A percentile compares a stretch with the other conserved stretches of the same genome.
Evolutionary conservation across 2,329 filamentous ascomycete species (phyloP).

Genomic region (Cordyceps militaris): DNA sequence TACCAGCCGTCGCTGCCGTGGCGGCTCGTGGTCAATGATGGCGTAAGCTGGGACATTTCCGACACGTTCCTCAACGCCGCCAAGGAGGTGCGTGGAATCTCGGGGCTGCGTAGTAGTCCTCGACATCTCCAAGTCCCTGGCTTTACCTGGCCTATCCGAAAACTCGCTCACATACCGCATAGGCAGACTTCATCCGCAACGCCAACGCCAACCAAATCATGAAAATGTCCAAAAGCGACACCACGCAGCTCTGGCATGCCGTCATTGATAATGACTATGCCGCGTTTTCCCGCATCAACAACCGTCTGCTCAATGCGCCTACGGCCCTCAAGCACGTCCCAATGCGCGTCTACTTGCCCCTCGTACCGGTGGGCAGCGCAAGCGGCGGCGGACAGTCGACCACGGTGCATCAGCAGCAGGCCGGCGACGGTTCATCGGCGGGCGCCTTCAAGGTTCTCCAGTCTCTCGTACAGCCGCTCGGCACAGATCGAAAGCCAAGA

Average conservation of each 20-base stretch:
- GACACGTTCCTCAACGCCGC: conserved; percentile 59
- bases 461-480: conserved; percentile 54
- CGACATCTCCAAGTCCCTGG: no score
- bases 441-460: conserved; percentile 68
- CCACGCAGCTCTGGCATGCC: conserved; percentile 72
- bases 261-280: conserved; percentile 70
- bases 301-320: conserved; percentile 68
- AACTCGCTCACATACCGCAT: neutral
- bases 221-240: conserved; percentile 78
- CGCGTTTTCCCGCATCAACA: conserved; percentile 67
- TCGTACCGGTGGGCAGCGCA: conserved; percentile 43
- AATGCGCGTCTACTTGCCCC: conserved; percentile 76
- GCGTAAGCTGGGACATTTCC: conserved; percentile 50
- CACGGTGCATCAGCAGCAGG: neutral
- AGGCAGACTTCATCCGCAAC: conserved; percentile 81
- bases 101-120: no score
- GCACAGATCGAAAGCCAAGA: conserved; percentile 32
- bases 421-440: conserved; percentile 21
- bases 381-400: conserved; percentile 18
- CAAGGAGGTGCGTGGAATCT: conserved; percentile 50
- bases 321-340: conserved; percentile 76
- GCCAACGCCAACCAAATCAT: conserved; percentile 86
- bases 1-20: conserved; percentile 50
- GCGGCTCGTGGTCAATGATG: conserved; percentile 47
- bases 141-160: neutral